Base-by-base conservation (phyloP, 805 yeast genomes). In the Hermanozyma aechmeae region DNA sequence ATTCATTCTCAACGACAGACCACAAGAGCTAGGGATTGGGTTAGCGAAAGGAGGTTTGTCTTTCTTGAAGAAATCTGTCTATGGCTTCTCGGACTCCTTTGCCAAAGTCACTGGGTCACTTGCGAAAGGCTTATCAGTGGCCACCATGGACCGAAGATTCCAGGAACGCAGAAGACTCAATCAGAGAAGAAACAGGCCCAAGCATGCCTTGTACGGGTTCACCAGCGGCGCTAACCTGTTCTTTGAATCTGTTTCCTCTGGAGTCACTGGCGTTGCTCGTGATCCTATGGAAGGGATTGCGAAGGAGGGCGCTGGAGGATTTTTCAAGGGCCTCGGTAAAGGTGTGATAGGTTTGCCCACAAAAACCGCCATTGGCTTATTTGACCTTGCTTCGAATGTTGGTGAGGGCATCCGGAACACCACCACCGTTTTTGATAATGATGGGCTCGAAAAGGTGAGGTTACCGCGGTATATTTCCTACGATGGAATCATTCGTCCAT, bases 281-380 rank as follows among this genome's bases (percentile, higher is more conserved):
- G 92, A 89, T 6, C 98, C 99, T 2, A 68, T 83, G 34, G 79
- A 80, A 43, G 98, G 97, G 6, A 95, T 95, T 0, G 65, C 70
- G n/a, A 65, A 72, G 30, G 94, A 79, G 22, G 99, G 99, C 4
- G 76, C 97, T 0, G 61, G 76, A 3, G 99, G 98, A 0, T 89
- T 92, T 51, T 74, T 92, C 58, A 84, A 78, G 48, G 99, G 99
- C 2, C 48, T 92, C 3, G 98, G 98, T 4, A 82, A 79, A 45
- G 99, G 98, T 9, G 48, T 93, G n/a, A 73, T 92, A 32, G 98
- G 98, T 0, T 58, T 93, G 17, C 98, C 99, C 0, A 87, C 98
- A 0, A 92, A 92, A 60, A 84, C 97, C 0, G 95, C 96, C 0
- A 86, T 89, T 42, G 99, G 99, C 9, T 51, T 92, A 15, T 78